Percentiles rank a stretch among this genome's conserved stretches.
phyloP scores from a whole-genome alignment of 352 stramenopile species.

The Phytopythium montanum region DNA sequence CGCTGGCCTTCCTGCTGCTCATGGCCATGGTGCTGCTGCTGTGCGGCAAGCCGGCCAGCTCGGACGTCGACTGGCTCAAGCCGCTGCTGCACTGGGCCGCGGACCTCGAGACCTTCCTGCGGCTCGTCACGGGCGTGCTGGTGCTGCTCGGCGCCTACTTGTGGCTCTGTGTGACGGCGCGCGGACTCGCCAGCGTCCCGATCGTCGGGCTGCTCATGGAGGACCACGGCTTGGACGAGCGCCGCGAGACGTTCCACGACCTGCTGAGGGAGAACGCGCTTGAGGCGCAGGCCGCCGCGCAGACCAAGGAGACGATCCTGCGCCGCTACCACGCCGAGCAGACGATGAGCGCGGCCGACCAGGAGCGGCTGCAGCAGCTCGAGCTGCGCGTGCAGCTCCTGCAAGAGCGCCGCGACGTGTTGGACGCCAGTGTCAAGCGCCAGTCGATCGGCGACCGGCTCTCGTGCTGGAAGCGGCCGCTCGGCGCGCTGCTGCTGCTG shows the following conservation, averaged over 20 bases:
- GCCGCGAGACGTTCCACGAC: conserved; percentile 67
- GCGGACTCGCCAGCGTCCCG: conserved; percentile 67
- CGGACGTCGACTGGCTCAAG: conserved; percentile 80
- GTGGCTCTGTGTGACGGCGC: conserved; percentile 70
- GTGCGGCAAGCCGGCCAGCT: conserved; percentile 70
- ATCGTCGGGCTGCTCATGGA: conserved; percentile 79
- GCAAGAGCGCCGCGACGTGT: conserved; percentile 55
- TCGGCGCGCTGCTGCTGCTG: conserved; percentile 57
- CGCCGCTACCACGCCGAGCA: conserved; percentile 58
- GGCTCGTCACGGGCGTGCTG: conserved; percentile 71
- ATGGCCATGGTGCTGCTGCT: conserved; percentile 70
- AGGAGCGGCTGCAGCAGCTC: conserved; percentile 69
- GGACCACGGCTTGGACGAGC: conserved; percentile 64
- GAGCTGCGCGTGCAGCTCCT: conserved; percentile 68
- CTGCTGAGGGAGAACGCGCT: conserved; percentile 71
- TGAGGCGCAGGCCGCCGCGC: conserved; percentile 58
- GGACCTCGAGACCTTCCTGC: conserved; percentile 68
- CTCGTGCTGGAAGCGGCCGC: conserved; percentile 65
- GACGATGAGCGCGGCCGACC: conserved; percentile 63
- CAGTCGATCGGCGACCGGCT: conserved; percentile 43
- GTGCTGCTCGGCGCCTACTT: conserved; percentile 70
- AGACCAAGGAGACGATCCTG: conserved; percentile 72
- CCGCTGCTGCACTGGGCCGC: conserved; percentile 74
- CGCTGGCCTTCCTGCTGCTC: conserved; percentile 55
- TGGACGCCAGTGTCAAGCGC: conserved; percentile 58